Base-by-base conservation (phyloP, 805 yeast genomes). In the Yarrowia hollandica region DNA sequence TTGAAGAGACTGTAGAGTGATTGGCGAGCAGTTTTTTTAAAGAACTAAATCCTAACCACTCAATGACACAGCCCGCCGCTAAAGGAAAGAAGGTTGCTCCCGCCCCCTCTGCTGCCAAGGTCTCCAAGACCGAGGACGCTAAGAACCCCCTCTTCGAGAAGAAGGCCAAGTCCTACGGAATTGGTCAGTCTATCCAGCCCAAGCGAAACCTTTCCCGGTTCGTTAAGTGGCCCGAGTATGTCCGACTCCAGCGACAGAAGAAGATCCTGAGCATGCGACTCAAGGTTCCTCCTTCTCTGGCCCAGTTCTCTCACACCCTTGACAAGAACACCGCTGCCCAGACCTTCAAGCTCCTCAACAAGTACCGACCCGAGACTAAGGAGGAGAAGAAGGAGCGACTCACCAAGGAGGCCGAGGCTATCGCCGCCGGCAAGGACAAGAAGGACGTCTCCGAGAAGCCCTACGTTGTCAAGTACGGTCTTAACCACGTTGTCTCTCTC, bases 241-340 rank as follows among this genome's bases (percentile, higher is more conserved):
- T 92, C 70, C 89, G 96, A 82, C 82, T 94, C 71, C 99, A 92
- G 83, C 91, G 99, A 85, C 98, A 94, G 82, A 94, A 86, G 87
- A 92, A 92, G 85, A 87, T 92, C 77, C 83, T 92, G 77, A 81
- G 85, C 72, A 77, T 91, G 79, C 91, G 99, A 86, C 84, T 92
- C 76, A 92, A 94, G 87, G 99, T 92, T 75, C 99, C 99, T 69
- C 99, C 99, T 74, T 87, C 98, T 67, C 85, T 92, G 75, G 84
- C 98, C 67, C 99, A 92, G 82, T 92, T 92, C 86, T 90, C 90
- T 74, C 81, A 87, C 80, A 86, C 90, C 73, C 83, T 92, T 78
- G 99, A 92, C 88, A 91, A 91, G 88, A 92, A 92, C 90, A 88
- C 98, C 69, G 98, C 99, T 73, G 81, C 97, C 72, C 95, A 88